Conservation (phyloP, 208 protist genomes). For the Leishmania tropica region DNA sequence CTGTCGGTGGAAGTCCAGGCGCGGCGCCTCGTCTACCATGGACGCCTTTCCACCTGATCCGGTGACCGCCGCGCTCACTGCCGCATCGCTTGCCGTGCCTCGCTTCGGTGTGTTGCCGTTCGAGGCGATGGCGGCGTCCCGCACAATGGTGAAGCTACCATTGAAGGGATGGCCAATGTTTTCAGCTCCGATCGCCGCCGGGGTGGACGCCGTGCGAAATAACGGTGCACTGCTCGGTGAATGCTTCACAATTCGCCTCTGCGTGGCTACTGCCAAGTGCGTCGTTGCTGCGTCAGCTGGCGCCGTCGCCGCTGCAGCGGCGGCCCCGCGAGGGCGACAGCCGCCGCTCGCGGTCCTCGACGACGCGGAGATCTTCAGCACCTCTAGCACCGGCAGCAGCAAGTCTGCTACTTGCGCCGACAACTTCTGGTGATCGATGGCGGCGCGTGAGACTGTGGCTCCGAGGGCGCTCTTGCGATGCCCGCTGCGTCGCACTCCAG, state of each 20-base stretch:
- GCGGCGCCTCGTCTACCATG: slow-evolving; percentile 36
- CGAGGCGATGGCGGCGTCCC: neutral
- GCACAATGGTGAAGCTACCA: neutral
- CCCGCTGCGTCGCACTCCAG: slow-evolving; percentile 20
- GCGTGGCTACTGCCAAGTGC: neutral
- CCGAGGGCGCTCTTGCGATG: slow-evolving; percentile 26
- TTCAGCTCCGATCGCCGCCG: slow-evolving; percentile 6
- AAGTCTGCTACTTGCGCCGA: slow-evolving; percentile 20
- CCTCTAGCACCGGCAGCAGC: slow-evolving; percentile 21
- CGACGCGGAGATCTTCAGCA: neutral
- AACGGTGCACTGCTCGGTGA: slow-evolving; percentile 16
- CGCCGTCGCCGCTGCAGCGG: neutral
- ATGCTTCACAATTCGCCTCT: slow-evolving; percentile 26
- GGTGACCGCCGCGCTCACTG: neutral
- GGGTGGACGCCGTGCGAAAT: slow-evolving; percentile 21
- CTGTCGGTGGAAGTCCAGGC: slow-evolving; percentile 42
- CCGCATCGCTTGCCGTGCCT: neutral
- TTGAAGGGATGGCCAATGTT: neutral
- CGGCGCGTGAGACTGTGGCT: slow-evolving; percentile 26
- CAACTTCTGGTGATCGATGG: slow-evolving; percentile 29
- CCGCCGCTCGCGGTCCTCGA: neutral
- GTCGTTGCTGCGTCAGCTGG: neutral
- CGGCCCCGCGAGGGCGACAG: neutral
- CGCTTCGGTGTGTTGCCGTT: slow-evolving; percentile 10
- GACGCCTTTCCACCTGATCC: slow-evolving; percentile 9